Conservation (phyloP, 2,329 filamentous ascomycete species). For the Lachnellula arida region DNA sequence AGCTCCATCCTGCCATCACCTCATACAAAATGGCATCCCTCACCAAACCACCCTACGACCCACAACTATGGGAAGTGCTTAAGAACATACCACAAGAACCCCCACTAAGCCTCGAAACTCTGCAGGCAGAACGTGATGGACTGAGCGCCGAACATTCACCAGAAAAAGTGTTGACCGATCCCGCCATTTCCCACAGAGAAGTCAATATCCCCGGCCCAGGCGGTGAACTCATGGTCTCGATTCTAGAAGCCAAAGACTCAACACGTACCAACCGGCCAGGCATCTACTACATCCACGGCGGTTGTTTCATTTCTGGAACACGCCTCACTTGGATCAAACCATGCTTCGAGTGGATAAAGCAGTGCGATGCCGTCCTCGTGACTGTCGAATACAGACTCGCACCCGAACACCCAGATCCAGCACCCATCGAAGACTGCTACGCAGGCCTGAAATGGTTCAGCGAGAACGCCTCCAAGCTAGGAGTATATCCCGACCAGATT, state of each 20-base stretch:
- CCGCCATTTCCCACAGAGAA: neutral
- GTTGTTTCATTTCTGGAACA: neutral
- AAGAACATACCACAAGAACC: too few species aligned
- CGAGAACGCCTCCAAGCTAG: conserved; percentile 20
- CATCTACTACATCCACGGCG: neutral
- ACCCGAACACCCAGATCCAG: conserved; percentile 50
- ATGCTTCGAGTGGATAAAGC: neutral
- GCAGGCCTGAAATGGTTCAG: conserved; percentile 19
- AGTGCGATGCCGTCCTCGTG: conserved; percentile 23
- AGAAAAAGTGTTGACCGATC: too few species aligned
- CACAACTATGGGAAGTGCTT: too few species aligned
- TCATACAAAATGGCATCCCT: too few species aligned
- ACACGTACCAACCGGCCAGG: neutral
- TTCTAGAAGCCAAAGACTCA: neutral
- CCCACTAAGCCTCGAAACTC: too few species aligned
- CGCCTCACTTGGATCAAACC: neutral
- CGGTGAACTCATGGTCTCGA: neutral
- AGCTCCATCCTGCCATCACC: too few species aligned
- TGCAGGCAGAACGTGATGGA: too few species aligned
- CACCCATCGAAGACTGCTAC: conserved; percentile 44
- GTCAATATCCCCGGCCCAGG: neutral
- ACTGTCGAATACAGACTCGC: conserved; percentile 50
- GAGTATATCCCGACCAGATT: conserved; percentile 40
- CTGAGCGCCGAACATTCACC: too few species aligned
- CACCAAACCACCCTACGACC: too few species aligned